Evolutionary conservation across 208 protist species (phyloP), one percentile per base, ranked within the genome.

Genomic region (Acanthamoeba pearcei): DNA sequence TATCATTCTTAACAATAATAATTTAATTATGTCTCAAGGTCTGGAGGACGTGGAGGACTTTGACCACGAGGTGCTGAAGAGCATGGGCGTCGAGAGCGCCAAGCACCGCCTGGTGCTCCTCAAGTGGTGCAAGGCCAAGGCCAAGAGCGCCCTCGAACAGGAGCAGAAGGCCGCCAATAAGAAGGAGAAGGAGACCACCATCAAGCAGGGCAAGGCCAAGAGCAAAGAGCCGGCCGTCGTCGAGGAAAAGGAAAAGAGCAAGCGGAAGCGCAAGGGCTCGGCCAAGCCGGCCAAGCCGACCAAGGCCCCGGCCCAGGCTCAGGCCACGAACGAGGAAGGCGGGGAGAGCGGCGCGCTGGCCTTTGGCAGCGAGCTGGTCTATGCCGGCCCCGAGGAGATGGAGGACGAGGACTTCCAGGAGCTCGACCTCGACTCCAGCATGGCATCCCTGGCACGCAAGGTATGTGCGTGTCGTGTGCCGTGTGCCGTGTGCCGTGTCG

Each of bases 11-110:
- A n/a, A n/a, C n/a, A n/a, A 38, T n/a, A 68, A 17, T 68, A 17
- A 68, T 74, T 38, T 80, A 10, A 29, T 42, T 51, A 38, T 8
- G 1, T 2, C 70, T 22, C 17, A 35, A 80, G 72, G 29, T 10
- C 22, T 88, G 19, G 80, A 53, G 24, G 80, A 88, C 27, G 46
- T 62, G 27, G 51, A 88, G 9, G 80, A 88, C 80, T 62, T 88
- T 10, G 80, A 88, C 51, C 80, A 88, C 51, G 80, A 88, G 15
- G n/a, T 88, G 46, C 46, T 88, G 49, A 88, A 88, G 80, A 88
- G 80, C 80, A 55, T 88, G 51, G 80, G 80, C 80, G 35, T 88
- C 38, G 46, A 55, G 51, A 55, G 27, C 22, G 80, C 80, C 80
- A 88, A 88, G 80, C 51, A 88, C 46, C 12, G 80, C 12, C 80